phyloP scores from a whole-genome alignment of 352 stramenopile species.

The Thalassiosira delicatula region DNA sequence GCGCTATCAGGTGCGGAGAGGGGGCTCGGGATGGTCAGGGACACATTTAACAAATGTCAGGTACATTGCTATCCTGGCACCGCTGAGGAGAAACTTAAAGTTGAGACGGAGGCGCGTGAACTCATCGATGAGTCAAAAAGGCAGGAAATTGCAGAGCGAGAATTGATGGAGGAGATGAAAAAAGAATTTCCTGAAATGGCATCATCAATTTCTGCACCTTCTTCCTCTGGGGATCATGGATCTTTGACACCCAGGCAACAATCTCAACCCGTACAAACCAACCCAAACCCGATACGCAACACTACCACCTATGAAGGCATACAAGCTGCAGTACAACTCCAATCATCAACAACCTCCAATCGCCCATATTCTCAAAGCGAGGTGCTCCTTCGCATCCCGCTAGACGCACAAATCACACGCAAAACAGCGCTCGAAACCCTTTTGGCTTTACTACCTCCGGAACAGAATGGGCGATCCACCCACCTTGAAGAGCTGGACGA shows the following conservation, averaged over 20 bases:
- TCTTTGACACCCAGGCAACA: neutral
- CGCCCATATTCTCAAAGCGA: constrained; percentile 67
- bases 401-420: constrained; percentile 82
- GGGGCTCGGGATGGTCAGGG: constrained; percentile 78
- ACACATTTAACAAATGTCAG: constrained; percentile 77
- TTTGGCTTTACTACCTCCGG: constrained; percentile 52
- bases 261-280: neutral
- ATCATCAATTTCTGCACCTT: neutral
- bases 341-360: constrained; percentile 30
- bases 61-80: constrained; percentile 69
- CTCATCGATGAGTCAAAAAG: constrained; percentile 24
- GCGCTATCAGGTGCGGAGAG: constrained; percentile 58
- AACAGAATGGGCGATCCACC: constrained; percentile 47
- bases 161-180: constrained; percentile 57
- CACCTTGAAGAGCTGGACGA: constrained; percentile 77
- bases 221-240: neutral
- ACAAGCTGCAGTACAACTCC: constrained; percentile 35
- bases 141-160: constrained; percentile 28
- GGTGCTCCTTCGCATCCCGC: constrained; percentile 74
- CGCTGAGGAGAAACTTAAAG: constrained; percentile 59
- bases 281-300: constrained; percentile 17
- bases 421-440: constrained; percentile 70
- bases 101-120: constrained; percentile 19
- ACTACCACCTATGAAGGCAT: constrained; percentile 45
- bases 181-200: constrained; percentile 40